Evolutionary conservation across 2,329 filamentous ascomycete species (phyloP).

Genomic region (Neurospora sp.): DNA sequence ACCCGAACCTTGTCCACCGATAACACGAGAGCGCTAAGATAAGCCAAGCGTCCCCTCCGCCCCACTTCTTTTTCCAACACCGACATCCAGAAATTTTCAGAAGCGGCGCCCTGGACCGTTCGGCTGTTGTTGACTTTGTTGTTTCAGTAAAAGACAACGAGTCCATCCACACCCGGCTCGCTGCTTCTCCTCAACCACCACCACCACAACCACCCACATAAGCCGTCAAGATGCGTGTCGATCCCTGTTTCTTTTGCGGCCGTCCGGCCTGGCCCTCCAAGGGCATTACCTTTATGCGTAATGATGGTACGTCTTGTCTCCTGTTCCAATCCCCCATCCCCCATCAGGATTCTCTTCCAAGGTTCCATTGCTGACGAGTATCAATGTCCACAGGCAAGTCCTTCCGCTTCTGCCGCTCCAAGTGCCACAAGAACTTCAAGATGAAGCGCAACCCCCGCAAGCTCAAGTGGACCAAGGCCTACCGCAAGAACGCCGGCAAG

Average conservation of each 20-base stretch:
- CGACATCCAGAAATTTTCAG: conserved; percentile 5
- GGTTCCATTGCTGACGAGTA: too few relatives aligned
- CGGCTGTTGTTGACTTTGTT: not conserved
- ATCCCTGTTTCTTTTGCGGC: conserved; percentile 20
- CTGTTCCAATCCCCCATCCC: not conserved
- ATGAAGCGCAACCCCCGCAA: conserved; percentile 98
- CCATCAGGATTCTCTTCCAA: too few relatives aligned
- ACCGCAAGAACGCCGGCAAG: conserved; percentile 76
- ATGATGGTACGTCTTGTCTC: conserved; percentile 29
- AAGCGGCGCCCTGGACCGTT: not conserved
- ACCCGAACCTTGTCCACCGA: conserved; percentile 5
- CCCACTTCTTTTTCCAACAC: conserved; percentile 9
- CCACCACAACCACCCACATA: conserved; percentile 7
- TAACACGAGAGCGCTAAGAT: conserved; percentile 9
- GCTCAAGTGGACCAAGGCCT: conserved; percentile 94
- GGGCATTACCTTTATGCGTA: conserved; percentile 44
- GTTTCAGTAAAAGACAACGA: conserved; percentile 2
- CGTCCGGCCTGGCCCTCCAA: conserved; percentile 45
- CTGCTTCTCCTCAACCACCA: conserved; percentile 7
- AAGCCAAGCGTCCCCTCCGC: conserved; percentile 9
- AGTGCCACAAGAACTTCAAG: conserved; percentile 69
- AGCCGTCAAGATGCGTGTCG: conserved; percentile 17
- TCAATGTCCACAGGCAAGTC: conserved; percentile 25
- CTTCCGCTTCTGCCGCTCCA: conserved; percentile 51
- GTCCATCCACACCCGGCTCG: conserved; percentile 4